Evolutionary conservation across 257 asterid genomes (phyloP).

Genomic region (Solanum tarijense): DNA sequence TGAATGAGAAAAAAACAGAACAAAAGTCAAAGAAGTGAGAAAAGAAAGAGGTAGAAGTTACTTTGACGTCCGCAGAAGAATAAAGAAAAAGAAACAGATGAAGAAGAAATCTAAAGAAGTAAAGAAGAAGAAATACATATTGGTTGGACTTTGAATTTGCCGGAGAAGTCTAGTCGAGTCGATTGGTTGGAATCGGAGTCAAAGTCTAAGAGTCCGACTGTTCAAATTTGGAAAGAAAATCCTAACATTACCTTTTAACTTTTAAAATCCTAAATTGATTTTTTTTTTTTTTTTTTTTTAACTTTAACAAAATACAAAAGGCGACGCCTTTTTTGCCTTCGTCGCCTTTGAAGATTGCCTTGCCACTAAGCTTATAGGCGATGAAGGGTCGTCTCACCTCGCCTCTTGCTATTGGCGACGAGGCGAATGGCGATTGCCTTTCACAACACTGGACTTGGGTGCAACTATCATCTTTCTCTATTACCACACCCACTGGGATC

Average conservation of each 20-base stretch:
- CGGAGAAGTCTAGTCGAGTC: neutral
- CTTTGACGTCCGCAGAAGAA: neutral
- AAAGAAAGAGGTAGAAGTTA: neutral
- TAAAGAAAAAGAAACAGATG: too few species aligned
- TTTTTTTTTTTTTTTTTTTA: too few species aligned
- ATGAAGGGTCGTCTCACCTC: neutral
- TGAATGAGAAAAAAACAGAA: neutral
- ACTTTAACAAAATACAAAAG: too few species aligned
- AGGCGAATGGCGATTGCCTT: too few species aligned
- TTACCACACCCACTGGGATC: neutral
- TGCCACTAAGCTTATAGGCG: neutral
- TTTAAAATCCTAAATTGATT: neutral
- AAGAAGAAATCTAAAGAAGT: neutral
- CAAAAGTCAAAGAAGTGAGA: neutral
- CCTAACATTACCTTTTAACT: neutral
- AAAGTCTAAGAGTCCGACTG: neutral
- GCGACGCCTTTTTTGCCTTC: rapidly evolving
- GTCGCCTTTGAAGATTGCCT: neutral
- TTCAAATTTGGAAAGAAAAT: neutral
- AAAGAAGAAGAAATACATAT: neutral
- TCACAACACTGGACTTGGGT: neutral
- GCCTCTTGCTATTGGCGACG: too few species aligned
- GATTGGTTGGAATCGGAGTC: neutral
- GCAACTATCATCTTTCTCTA: neutral
- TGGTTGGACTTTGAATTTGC: neutral